Conservation (phyloP, 352 stramenopile genomes). For the Pythium dissotocum region DNA sequence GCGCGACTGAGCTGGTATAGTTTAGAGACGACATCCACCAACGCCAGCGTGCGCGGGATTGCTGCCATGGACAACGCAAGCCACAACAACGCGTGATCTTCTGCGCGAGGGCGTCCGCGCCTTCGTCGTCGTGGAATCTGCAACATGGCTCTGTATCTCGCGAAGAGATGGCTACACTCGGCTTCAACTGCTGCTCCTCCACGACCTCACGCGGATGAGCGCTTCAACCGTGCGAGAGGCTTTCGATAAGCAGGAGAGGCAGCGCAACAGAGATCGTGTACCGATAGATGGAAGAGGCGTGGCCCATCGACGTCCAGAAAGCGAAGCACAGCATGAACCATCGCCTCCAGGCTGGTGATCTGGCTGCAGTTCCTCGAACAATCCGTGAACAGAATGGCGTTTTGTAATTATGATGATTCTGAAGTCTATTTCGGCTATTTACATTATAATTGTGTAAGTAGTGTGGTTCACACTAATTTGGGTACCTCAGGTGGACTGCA, state of each 20-base stretch:
- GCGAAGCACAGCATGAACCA: neutral
- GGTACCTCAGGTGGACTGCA: no score
- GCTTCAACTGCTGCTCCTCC: neutral
- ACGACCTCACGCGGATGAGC: slow-evolving; percentile 3
- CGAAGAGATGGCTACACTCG: slow-evolving; percentile 7
- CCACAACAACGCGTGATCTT: neutral
- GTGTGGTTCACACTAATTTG: neutral
- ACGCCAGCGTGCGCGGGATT: neutral
- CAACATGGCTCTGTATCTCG: neutral
- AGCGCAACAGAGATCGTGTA: neutral
- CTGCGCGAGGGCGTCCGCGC: neutral
- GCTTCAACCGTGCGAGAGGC: neutral
- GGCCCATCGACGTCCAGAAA: neutral
- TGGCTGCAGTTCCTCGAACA: neutral
- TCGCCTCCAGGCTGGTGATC: neutral
- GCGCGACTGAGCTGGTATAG: slow-evolving; percentile 17
- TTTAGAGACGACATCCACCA: slow-evolving; percentile 28
- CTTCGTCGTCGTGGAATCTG: neutral
- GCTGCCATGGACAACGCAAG: neutral
- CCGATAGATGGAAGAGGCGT: neutral
- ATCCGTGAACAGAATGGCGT: neutral
- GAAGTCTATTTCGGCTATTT: neutral
- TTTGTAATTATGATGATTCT: neutral
- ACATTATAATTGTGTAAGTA: neutral
- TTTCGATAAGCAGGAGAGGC: neutral